Evolutionary conservation across 2,329 filamentous ascomycete genomes (phyloP), one percentile per base, ranked within the genome.

Genomic region (Parastagonospora nodorum): DNA sequence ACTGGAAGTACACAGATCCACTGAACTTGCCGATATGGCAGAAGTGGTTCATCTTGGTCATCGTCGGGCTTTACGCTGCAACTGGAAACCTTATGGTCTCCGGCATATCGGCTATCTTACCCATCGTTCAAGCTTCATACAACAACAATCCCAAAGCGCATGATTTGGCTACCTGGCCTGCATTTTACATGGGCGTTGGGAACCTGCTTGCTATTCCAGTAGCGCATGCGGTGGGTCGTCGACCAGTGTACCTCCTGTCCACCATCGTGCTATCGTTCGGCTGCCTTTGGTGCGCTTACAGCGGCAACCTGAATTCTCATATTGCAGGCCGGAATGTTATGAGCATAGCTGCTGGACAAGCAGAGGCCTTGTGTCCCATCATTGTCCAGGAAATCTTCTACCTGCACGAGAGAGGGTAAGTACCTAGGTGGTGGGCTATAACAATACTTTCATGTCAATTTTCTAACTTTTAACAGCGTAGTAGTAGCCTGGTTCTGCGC

Each of bases 301-400:
- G 49, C 14, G 37, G 45, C 4, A 56, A 45, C 24, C 38, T 53
- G 4, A 42, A 19, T 11, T 50, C 53, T 12, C 53, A 56, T 10
- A 56, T 56, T 16, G 53, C 53, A 15, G 50, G 50, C 11, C 42
- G 53, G 35, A 41, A 56, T 16, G 24, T 56, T 27, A 56, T 53
- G 53, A 53, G 50, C 8, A 53, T 56, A 24, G 53, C 50, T 9
- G 53, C 50, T n/a, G 53, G 53, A 4, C 53, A 56, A 32, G 50
- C 53, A 8, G 46, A 56, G 19, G 53, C 53, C 11, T 33, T 56
- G 10, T 56, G 50, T 15, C 53, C 53, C 0, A 45, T 56, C 9
- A 43, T 56, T 5, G 43, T 53, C 5, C 53, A 56, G 24, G 53
- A 53, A 16, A 50, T 53, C 12, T 53, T 50, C 12, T 53, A 48